These are phyloP conservation scores for Solanum boliviense DNA, from an alignment of 257 asterid genomes.

Conservation along the genomic window DNA sequence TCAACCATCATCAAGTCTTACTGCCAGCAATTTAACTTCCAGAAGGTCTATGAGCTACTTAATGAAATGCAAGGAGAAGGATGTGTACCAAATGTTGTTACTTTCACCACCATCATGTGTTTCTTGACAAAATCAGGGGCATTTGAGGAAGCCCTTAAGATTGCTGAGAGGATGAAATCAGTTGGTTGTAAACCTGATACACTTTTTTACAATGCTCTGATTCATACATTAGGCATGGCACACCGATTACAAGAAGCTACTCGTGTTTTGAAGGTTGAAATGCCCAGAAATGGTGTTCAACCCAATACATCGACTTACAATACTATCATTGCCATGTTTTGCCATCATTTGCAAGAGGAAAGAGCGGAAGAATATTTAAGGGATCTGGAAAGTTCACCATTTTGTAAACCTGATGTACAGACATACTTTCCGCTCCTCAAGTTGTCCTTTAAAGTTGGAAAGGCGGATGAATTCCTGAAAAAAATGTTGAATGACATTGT, in stretches of 20 bases:
- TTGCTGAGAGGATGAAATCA: slow-evolving; percentile 45
- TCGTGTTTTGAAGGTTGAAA: slow-evolving; percentile 39
- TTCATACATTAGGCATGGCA: slow-evolving; percentile 59
- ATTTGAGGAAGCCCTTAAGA: slow-evolving; percentile 45
- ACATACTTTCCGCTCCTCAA: slow-evolving; percentile 61
- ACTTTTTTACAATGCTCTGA: slow-evolving; percentile 56
- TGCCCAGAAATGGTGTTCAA: slow-evolving; percentile 27
- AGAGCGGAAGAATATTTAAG: slow-evolving; percentile 35
- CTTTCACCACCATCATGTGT: slow-evolving; percentile 67
- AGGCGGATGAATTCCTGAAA: slow-evolving; percentile 12
- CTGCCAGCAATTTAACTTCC: slow-evolving; percentile 39
- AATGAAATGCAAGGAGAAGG: slow-evolving; percentile 66
- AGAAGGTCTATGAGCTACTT: slow-evolving; percentile 50
- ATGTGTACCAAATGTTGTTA: slow-evolving; percentile 54
- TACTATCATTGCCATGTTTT: slow-evolving; percentile 75
- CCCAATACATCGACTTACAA: slow-evolving; percentile 75
- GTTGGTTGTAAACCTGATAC: slow-evolving; percentile 61
- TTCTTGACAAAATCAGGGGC: slow-evolving; percentile 48
- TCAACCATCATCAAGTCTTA: slow-evolving; percentile 60
- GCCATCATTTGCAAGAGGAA: slow-evolving; percentile 43
- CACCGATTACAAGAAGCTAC: slow-evolving; percentile 40
- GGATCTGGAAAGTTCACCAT: slow-evolving; percentile 44
- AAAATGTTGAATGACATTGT: slow-evolving; percentile 44
- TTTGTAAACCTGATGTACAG: slow-evolving; percentile 72
- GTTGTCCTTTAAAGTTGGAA: slow-evolving; percentile 31